Base-by-base conservation (phyloP, 2,329 filamentous ascomycete genomes). In the Hypomyces perniciosus region DNA sequence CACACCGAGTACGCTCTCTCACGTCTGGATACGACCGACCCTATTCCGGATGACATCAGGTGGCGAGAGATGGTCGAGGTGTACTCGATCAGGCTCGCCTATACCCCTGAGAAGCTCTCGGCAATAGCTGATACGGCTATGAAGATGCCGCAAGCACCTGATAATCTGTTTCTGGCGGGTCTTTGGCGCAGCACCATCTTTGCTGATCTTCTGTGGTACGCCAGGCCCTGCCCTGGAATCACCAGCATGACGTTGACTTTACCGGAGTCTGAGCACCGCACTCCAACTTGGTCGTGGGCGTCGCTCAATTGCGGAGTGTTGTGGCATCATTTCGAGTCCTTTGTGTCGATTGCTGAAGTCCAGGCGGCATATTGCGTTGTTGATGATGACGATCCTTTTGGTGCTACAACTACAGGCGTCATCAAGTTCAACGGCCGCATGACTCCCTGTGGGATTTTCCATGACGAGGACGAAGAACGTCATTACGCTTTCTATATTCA, bases 201-300 rank as follows among this genome's bases (percentile, higher is more conserved):
- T 8, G n/a, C 10, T 12, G 40, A 43, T 33, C 45, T 54, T 10
- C 41, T 52, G 7, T 54, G 48, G 52, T 34, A 48, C 13, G 45
- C 42, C 10, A 52, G 12, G 13, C 13, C 41, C 12, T 26, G 7
- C n/a, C 40, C 13, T 6, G 26, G 35, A 7, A 39, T 33, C n/a
- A 27, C 44, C 13, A 38, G 31, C 13, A 37, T 31, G 31, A 30
- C 30, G 13, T 48, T 54, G 28, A 44, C 37, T 4, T 38, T 48
- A 10, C 44, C 44, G 4, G 40, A 28, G 8, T 6, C n/a, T 4
- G 6, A 30, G 8, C 49, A 54, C 26, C 44, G 28, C 20, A 40
- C 52, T 28, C 49, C 52, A 6, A 42, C 40, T 6, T 54, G 37
- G 10, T 52, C 52, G 10, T 54, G 44, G 44, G 49, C 49, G 8